These are phyloP conservation scores for Diplodia corticola DNA, from an alignment of 2,329 filamentous ascomycete species.

Conservation along the genomic window DNA sequence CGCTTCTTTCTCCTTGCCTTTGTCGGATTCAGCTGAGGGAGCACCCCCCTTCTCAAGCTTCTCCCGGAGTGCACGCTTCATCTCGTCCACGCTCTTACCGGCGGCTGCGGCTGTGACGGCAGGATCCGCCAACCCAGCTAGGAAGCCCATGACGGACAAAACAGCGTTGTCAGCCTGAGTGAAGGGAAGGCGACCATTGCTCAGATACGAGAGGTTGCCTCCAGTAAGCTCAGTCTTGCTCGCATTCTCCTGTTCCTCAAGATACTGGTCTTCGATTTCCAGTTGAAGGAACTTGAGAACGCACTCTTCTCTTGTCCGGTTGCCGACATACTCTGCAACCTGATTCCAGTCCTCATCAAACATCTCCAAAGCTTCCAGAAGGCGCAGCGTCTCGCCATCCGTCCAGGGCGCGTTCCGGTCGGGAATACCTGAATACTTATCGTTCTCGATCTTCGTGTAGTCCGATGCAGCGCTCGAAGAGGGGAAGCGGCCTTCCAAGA, in stretches of 20 bases:
- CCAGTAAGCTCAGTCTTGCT: slow-evolving; percentile 14
- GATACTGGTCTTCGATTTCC: slow-evolving; percentile 96
- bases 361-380: slow-evolving; percentile 87
- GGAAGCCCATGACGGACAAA: slow-evolving; percentile 91
- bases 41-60: slow-evolving; percentile 66
- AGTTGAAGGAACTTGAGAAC: slow-evolving; percentile 94
- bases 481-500: slow-evolving; percentile 79
- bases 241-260: slow-evolving; percentile 68
- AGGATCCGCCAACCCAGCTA: slow-evolving; percentile 88
- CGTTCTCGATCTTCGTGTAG: slow-evolving; percentile 87
- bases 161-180: slow-evolving; percentile 93
- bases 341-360: slow-evolving; percentile 96
- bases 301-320: slow-evolving; percentile 90
- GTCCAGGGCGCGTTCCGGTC: slow-evolving; percentile 89
- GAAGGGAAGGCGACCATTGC: slow-evolving; percentile 79
- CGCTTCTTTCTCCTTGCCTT: slow-evolving; percentile 56
- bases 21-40: slow-evolving; percentile 40
- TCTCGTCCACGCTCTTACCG: slow-evolving; percentile 80
- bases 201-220: slow-evolving; percentile 60
- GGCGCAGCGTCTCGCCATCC: slow-evolving; percentile 81
- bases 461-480: slow-evolving; percentile 74
- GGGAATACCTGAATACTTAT: slow-evolving; percentile 72
- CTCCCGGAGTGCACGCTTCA: slow-evolving; percentile 75
- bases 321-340: slow-evolving; percentile 89
- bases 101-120: slow-evolving; percentile 88